A percentile compares a stretch with the other conserved stretches of the same genome.
Conservation (phyloP, 2,329 filamentous ascomycete genomes). For the Exophiala sideris region DNA sequence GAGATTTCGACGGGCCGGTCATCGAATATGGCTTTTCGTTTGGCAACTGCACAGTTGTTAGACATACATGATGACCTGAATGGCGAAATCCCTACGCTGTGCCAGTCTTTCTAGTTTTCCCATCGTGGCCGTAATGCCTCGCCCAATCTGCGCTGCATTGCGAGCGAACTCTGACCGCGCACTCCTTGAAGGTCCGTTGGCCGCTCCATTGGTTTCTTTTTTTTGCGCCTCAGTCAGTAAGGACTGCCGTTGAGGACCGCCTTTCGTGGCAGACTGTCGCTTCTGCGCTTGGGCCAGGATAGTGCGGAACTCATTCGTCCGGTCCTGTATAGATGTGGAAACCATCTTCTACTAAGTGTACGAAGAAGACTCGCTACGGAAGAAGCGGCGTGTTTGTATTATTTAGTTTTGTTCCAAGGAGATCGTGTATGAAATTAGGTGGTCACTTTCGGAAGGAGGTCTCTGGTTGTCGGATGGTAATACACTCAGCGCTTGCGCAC, state of each 20-base stretch:
- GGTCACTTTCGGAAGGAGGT: not conserved
- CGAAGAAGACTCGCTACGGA: not conserved
- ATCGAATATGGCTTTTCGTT: constrained; percentile 93
- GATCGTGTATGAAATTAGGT: not conserved
- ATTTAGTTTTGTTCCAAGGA: not conserved
- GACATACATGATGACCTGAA: not conserved
- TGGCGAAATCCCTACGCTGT: constrained; percentile 57
- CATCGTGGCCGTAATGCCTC: constrained; percentile 88
- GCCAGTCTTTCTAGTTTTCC: constrained; percentile 91
- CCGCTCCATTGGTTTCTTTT: constrained; percentile 57
- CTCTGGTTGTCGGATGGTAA: not conserved
- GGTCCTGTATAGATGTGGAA: constrained; percentile 81
- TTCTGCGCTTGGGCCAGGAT: constrained; percentile 84
- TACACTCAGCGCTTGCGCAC: not conserved
- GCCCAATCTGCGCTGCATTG: constrained; percentile 84
- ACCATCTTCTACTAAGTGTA: constrained; percentile 40
- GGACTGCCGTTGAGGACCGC: constrained; percentile 74
- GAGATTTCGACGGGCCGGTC: constrained; percentile 96
- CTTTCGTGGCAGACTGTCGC: constrained; percentile 71
- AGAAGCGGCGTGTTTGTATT: not conserved
- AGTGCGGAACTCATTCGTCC: constrained; percentile 90
- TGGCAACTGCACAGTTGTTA: constrained; percentile 62
- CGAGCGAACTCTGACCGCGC: constrained; percentile 86
- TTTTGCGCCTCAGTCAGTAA: constrained; percentile 70
- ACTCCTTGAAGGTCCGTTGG: constrained; percentile 46